Conservation (phyloP, 2,329 filamentous ascomycete species). For the Coniochaeta sp. region DNA sequence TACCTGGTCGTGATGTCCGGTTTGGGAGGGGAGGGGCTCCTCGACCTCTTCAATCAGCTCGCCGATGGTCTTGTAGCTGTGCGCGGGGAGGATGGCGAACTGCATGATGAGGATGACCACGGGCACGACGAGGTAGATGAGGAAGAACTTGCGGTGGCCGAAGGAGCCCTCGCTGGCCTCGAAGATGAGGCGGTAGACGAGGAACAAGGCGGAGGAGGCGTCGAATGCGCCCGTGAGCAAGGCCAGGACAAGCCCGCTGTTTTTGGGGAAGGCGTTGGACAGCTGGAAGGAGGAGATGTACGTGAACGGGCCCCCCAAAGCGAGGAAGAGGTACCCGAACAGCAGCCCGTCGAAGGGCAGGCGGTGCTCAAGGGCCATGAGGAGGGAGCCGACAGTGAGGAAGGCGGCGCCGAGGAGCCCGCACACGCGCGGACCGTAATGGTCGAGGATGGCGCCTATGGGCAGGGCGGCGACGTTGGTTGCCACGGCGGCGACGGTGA, state of each 20-base stretch:
- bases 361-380: constrained; percentile 61
- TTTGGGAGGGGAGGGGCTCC: constrained; percentile 28
- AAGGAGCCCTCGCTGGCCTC: constrained; percentile 44
- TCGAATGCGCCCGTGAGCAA: constrained; percentile 78
- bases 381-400: constrained; percentile 60
- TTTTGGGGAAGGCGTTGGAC: constrained; percentile 72
- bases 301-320: constrained; percentile 72
- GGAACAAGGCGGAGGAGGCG: constrained; percentile 70
- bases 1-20: constrained; percentile 52
- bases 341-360: constrained; percentile 70
- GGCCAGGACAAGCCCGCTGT: constrained; percentile 71
- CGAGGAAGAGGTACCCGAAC: constrained; percentile 67
- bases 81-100: constrained; percentile 63
- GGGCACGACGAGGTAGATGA: constrained; percentile 65
- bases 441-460: constrained; percentile 77
- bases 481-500: constrained; percentile 79
- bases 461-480: constrained; percentile 84
- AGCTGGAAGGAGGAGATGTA: constrained; percentile 82
- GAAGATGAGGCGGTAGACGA: constrained; percentile 66
- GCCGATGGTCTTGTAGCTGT: constrained; percentile 78
- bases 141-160: constrained; percentile 62
- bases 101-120: constrained; percentile 59
- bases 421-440: constrained; percentile 71
- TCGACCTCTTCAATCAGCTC: constrained; percentile 73
- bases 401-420: constrained; percentile 65